phyloP scores from a whole-genome alignment of 2,329 filamentous ascomycete species.

The Hymenoscyphus salicellus region DNA sequence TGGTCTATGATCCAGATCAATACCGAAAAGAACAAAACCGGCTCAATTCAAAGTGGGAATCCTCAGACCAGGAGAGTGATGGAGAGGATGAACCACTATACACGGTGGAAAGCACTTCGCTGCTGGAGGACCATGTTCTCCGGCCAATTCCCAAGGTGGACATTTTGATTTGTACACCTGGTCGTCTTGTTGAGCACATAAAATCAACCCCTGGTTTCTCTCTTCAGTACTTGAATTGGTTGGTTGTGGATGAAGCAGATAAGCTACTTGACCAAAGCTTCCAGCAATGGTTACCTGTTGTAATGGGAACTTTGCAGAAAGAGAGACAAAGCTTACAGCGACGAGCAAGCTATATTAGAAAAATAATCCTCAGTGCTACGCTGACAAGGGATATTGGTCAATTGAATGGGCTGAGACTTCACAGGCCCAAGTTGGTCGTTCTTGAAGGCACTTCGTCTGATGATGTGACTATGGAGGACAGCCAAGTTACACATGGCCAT shows the following conservation, averaged over 20 bases:
- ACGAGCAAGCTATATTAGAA: constrained; percentile 53
- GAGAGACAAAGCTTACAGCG: constrained; percentile 16
- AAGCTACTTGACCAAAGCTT: constrained; percentile 88
- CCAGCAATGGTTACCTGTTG: constrained; percentile 79
- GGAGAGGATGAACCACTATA: constrained; percentile 37
- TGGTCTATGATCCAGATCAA: constrained; percentile 63
- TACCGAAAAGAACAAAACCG: constrained; percentile 46
- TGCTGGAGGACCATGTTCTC: constrained; percentile 61
- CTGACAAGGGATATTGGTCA: constrained; percentile 85
- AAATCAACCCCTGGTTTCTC: constrained; percentile 79
- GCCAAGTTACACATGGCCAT: constrained; percentile 46
- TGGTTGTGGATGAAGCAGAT: constrained; percentile 92
- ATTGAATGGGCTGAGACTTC: constrained; percentile 68
- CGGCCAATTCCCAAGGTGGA: constrained; percentile 72
- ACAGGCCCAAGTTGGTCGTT: constrained; percentile 71
- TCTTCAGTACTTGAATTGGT: constrained; percentile 75
- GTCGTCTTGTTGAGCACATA: constrained; percentile 86
- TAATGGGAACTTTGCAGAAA: constrained; percentile 56
- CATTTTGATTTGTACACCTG: constrained; percentile 86
- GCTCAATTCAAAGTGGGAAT: constrained; percentile 45
- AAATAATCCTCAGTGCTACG: constrained; percentile 86
- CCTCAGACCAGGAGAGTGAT: constrained; percentile 45
- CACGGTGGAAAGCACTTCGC: constrained; percentile 37
- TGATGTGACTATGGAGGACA: constrained; percentile 26
- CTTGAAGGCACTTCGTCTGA: constrained; percentile 53